Base-by-base conservation (phyloP, 768 basidiomycete species). In the Pilatotrama ljubarskyi region DNA sequence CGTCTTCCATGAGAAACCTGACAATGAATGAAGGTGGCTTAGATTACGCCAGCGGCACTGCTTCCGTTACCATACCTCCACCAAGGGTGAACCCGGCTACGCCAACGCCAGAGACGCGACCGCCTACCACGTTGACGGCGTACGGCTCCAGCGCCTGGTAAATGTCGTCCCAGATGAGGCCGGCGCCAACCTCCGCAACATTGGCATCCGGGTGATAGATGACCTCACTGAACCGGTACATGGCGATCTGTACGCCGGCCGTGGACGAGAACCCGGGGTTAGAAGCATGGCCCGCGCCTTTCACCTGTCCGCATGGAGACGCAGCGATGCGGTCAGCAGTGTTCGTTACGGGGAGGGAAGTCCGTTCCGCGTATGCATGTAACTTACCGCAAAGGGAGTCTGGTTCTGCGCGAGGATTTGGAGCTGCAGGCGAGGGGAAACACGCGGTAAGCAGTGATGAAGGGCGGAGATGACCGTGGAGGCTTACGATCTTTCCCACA, bases 151-250 rank as follows among this genome's bases (percentile, higher is more conserved):
- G 75, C 5, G 79, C 80, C 2, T 74, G 73, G 61, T 87, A 88
- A 70, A 82, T 84, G 35, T 86, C 81, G 66, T 90, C 87, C 86
- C 86, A 89, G 25, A 84, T 75, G n/a, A 83, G 66, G 5, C 78
- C 77, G 8, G 76, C 66, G 35, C 74, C 76, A 49, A 79, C 61
- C 11, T 62, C 64, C 5, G 57, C 71, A 3, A 67, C 68, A 17
- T 59, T 53, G 4, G 61, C 43, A 1, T 20, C 58, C 17, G 59
- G 41, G 53, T 73, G 48, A 54, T 71, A 70, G 0, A 24, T 65
- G 41, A 72, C 68, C 24, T 66, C 62, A 25, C 42, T 59, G 66
- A 75, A 76, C 5, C 66, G 67, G 51, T 50, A 58, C 73, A 76
- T 73, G 1, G 73, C 59, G 49, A 76, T 74, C 32, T 74, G 71